phyloP scores from a whole-genome alignment of 805 yeast species.

The Pichia phayaonensis region DNA sequence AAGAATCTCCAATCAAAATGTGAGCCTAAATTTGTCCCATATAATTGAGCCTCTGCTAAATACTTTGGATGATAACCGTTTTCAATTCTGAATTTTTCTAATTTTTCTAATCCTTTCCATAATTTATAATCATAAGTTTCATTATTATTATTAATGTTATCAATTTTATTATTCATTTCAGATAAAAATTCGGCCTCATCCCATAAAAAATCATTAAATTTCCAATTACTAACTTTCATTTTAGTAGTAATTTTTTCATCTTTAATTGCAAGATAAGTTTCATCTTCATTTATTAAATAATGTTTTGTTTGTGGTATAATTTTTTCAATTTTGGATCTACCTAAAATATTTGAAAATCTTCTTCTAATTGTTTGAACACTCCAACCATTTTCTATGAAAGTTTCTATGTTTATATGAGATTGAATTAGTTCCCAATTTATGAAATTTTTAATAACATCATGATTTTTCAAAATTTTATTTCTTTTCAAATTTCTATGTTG shows the following conservation, averaged over 20 bases:
- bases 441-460: constrained; percentile 13
- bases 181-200: constrained; percentile 9
- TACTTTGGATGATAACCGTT: constrained; percentile 25
- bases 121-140: constrained; percentile 9
- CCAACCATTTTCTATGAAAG: constrained; percentile 18
- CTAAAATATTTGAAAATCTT: constrained; percentile 3
- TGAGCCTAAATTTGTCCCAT: constrained; percentile 27
- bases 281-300: background rate
- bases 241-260: background rate
- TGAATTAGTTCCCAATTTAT: constrained; percentile 13
- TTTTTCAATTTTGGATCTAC: constrained; percentile 6
- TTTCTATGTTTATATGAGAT: constrained; percentile 4
- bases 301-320: constrained; percentile 3
- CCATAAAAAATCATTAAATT: constrained; percentile 10
- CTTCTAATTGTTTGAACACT: constrained; percentile 8
- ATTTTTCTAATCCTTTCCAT: constrained; percentile 2
- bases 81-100: constrained; percentile 10
- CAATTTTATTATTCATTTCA: background rate
- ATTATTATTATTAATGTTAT: background rate
- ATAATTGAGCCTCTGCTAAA: constrained; percentile 36
- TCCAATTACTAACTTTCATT: constrained; percentile 9
- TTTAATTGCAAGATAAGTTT: constrained; percentile 1
- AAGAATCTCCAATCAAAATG: constrained; percentile 46
- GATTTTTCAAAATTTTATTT: constrained; percentile 10
- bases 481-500: constrained; percentile 8